A percentile compares a stretch with the other conserved stretches of the same genome.
phyloP scores from a whole-genome alignment of 345 rosid species.

The Brassica nigra region DNA sequence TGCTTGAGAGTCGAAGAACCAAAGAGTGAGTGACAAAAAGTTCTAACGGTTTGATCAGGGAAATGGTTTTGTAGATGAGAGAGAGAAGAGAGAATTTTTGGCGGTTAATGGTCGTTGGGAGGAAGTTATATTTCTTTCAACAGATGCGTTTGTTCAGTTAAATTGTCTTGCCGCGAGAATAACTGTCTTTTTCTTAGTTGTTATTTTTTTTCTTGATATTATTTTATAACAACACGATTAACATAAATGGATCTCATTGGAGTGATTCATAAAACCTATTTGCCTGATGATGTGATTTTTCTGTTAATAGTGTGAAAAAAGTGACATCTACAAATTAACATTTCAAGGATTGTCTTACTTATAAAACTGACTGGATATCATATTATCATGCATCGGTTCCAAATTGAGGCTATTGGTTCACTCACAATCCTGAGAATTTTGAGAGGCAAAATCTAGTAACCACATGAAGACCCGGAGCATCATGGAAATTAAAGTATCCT shows the following conservation, averaged over 20 bases:
- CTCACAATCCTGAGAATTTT: neutral
- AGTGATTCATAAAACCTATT: neutral
- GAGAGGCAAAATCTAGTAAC: neutral
- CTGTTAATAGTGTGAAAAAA: neutral
- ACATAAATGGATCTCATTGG: neutral
- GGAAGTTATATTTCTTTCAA: conserved; percentile 20
- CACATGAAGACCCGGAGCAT: neutral
- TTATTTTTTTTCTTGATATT: neutral
- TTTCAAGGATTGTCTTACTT: neutral
- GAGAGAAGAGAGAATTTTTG: neutral
- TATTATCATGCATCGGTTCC: neutral
- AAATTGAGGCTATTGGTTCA: neutral
- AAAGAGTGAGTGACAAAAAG: conserved; percentile 16
- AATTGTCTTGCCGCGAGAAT: conserved; percentile 24
- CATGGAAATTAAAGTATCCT: neutral
- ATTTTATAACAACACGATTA: neutral
- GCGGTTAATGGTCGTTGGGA: conserved; percentile 33
- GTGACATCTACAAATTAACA: neutral
- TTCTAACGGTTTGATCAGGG: neutral
- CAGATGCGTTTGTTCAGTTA: conserved; percentile 35
- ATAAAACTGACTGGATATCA: neutral
- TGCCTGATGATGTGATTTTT: neutral
- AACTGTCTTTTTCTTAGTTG: conserved; percentile 5
- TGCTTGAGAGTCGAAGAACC: conserved; percentile 43
- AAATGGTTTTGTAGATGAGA: conserved; percentile 11